Conservation (phyloP, 768 basidiomycete species). For the Psilocybe azurescens region DNA sequence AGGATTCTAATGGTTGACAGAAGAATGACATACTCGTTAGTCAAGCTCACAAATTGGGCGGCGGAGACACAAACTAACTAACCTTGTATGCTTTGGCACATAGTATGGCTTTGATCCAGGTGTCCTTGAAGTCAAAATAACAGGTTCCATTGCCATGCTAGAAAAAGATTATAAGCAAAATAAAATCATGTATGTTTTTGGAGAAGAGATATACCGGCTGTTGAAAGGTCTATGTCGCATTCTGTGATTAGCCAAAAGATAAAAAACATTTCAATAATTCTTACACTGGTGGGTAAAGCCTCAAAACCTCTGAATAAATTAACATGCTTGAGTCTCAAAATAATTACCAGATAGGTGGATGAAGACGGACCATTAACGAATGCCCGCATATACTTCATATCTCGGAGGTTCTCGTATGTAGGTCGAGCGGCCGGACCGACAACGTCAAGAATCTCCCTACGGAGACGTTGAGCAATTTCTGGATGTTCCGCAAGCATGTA, state of each 20-base stretch:
- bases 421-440: slow-evolving; percentile 43
- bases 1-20: slow-evolving; percentile 4
- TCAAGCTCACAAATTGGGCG: slow-evolving; percentile 16
- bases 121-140: slow-evolving; percentile 22
- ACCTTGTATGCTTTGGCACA: slow-evolving; percentile 41
- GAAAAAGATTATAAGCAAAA: neutral
- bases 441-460: slow-evolving; percentile 43
- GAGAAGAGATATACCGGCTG: slow-evolving; percentile 12
- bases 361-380: slow-evolving; percentile 35
- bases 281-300: slow-evolving; percentile 43
- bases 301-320: slow-evolving; percentile 40
- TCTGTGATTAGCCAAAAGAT: neutral
- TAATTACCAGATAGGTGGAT: neutral
- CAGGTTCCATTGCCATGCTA: slow-evolving; percentile 12
- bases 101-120: slow-evolving; percentile 27
- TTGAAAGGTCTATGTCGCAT: slow-evolving; percentile 14
- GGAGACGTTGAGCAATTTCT: slow-evolving; percentile 38
- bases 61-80: slow-evolving; percentile 15
- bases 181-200: too few species aligned
- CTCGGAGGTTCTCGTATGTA: slow-evolving; percentile 48
- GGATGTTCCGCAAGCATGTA: slow-evolving; percentile 52
- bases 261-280: slow-evolving; percentile 7
- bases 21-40: neutral
- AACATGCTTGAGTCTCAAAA: neutral
- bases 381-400: slow-evolving; percentile 45